Evolutionary conservation across 2,329 filamentous ascomycete genomes (phyloP).

Genomic region (Aureobasidium uvarum): DNA sequence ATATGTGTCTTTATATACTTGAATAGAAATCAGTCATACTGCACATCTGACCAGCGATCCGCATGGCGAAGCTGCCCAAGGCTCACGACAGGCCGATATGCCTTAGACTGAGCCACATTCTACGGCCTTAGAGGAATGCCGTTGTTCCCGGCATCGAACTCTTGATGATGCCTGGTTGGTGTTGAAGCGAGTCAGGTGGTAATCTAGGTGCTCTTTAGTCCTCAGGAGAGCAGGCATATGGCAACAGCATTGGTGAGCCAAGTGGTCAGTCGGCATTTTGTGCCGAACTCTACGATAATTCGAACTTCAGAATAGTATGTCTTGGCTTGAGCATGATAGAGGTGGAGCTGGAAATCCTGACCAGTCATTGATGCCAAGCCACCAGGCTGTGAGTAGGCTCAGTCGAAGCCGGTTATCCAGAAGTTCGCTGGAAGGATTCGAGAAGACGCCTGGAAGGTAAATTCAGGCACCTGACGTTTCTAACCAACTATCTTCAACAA

Average conservation of each 20-base stretch:
- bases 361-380: slow-evolving; percentile 19
- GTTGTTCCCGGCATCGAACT: background rate
- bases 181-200: slow-evolving; percentile 6
- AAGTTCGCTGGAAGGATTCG: slow-evolving; percentile 14
- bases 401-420: slow-evolving; percentile 1
- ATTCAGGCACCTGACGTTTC: slow-evolving; percentile 16
- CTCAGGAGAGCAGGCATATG: background rate
- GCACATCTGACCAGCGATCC: background rate
- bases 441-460: slow-evolving; percentile 11
- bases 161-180: background rate
- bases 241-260: background rate
- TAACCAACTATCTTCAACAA: background rate
- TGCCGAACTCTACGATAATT: background rate
- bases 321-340: slow-evolving; percentile 19
- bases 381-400: slow-evolving; percentile 17
- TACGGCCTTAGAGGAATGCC: background rate
- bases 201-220: background rate
- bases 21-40: background rate
- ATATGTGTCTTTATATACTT: slow-evolving; percentile 14
- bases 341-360: background rate
- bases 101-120: slow-evolving; percentile 1
- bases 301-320: background rate
- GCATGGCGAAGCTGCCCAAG: slow-evolving; percentile 2
- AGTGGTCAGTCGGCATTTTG: background rate
- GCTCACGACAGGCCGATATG: background rate